Evolutionary conservation across 192 early-diverging fungal species (phyloP), one percentile per base, ranked within the genome.

Genomic region (Backusella morwellensis): DNA sequence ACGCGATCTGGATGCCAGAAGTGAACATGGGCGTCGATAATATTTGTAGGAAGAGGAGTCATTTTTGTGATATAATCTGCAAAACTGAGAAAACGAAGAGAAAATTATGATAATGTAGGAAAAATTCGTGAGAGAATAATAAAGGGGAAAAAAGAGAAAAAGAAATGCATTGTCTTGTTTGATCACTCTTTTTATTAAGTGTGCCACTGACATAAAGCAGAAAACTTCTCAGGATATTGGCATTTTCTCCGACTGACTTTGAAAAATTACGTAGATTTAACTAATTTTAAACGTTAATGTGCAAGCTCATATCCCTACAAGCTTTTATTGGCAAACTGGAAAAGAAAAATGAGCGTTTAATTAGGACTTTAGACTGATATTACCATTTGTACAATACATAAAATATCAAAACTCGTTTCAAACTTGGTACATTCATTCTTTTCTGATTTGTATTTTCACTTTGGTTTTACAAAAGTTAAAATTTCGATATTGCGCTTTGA

Each of bases 11-110:
- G 69, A 14, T 79, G 72, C 74, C 75, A 79, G 29, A 79, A 76
- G 32, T 82, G 81, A 4, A 82, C 66, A 76, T 82, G 81, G 40
- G 74, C 36, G 26, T 82, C 81, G 19, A 82, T 74, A 6, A 82
- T 34, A 9, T 44, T 68, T 41, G 9, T 38, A 23, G 34, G 44
- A 38, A 63, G 52, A 41, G 68, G 70, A 5, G 36, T 34, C 70
- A 72, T 70, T 36, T 63, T 29, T 29, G 19, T 29, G 9, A 63
- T 63, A 29, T 21, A 12, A 59, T 59, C 4, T 8, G 21, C 11
- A 2, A 26, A 59, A 26, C 11, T 63, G 21, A 63, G 23, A 14
- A 63, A 26, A 29, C 2, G 0, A 12, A 50, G 47, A 50, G 4
- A n/a, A 6, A 2, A 26, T 63, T 63, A 9, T 21, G 56, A 63